A percentile compares a stretch with the other conserved stretches of the same genome.
phyloP scores from a whole-genome alignment of 495 filamentous ascomycete species.

The Talaromyces nanjingensis region DNA sequence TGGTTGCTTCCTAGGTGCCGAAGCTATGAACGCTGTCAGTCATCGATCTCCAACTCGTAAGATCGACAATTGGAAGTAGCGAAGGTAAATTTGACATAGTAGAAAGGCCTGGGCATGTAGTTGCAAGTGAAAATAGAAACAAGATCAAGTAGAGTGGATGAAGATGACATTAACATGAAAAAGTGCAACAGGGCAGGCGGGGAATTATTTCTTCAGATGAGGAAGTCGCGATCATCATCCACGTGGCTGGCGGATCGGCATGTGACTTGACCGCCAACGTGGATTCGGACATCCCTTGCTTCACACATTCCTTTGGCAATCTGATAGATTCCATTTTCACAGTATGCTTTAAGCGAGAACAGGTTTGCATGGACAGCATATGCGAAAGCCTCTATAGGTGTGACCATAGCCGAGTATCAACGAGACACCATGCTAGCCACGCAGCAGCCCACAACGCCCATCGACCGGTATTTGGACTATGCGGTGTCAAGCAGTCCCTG shows the following conservation, averaged over 20 bases:
- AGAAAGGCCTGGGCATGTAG: neutral
- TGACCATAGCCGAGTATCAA: neutral
- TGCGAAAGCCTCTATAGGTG: neutral
- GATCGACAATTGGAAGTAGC: neutral
- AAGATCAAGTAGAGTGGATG: conserved; percentile 11
- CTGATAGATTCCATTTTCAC: neutral
- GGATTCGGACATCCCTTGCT: neutral
- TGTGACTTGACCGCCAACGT: neutral
- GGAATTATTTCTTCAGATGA: neutral
- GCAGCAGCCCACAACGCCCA: neutral
- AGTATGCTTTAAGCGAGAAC: neutral
- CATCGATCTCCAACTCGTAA: neutral
- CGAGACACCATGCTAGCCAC: neutral
- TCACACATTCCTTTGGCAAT: neutral
- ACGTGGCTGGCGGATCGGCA: conserved; percentile 2
- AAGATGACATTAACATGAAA: conserved; percentile 11
- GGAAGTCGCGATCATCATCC: conserved; percentile 1
- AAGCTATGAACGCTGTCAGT: conserved; percentile 19
- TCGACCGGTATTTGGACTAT: neutral
- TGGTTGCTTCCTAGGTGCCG: conserved; percentile 29
- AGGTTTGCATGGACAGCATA: neutral
- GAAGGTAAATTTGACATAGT: neutral
- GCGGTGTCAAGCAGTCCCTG: neutral
- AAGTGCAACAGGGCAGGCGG: neutral
- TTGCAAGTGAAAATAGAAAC: conserved; percentile 3